These are phyloP conservation scores for Cladosporium sp. DNA, from an alignment of 2,329 filamentous ascomycete genomes.

Conservation along the genomic window DNA sequence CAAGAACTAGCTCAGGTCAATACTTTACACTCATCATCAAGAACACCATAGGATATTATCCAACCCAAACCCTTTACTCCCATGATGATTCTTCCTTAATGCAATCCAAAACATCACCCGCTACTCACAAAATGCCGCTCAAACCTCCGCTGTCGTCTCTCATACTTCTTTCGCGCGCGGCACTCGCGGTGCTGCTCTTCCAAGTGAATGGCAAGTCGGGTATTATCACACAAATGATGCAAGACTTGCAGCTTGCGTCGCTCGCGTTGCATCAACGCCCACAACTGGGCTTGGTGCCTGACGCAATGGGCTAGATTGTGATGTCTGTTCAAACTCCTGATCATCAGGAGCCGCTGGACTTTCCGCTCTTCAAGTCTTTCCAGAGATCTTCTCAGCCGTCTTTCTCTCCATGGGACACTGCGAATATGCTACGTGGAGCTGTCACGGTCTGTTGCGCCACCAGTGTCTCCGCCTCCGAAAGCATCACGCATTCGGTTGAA, in stretches of 20 bases:
- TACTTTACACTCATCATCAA: not conserved
- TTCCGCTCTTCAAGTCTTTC: not conserved
- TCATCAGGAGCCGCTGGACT: not conserved
- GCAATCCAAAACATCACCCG: not conserved
- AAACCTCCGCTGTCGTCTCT: conserved; percentile 1
- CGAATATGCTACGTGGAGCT: conserved; percentile 5
- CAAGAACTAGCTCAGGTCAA: not conserved
- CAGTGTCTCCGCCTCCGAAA: conserved; percentile 27
- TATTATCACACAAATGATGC: not conserved
- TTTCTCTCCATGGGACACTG: not conserved
- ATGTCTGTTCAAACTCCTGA: not conserved
- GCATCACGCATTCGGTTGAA: conserved; percentile 39
- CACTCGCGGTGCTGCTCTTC: not conserved
- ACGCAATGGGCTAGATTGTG: not conserved
- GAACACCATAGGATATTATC: not conserved
- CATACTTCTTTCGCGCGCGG: not conserved
- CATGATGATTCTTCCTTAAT: not conserved
- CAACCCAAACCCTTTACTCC: not conserved
- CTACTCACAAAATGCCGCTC: not conserved
- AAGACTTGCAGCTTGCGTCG: not conserved
- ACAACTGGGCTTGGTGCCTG: not conserved
- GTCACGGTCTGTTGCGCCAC: not conserved
- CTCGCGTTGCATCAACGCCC: not conserved
- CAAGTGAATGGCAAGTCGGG: not conserved
- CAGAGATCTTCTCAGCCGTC: not conserved